Evolutionary conservation across 1,284 basidiomycete species (phyloP).

Genomic region (Microstroma glucosiphilum): DNA sequence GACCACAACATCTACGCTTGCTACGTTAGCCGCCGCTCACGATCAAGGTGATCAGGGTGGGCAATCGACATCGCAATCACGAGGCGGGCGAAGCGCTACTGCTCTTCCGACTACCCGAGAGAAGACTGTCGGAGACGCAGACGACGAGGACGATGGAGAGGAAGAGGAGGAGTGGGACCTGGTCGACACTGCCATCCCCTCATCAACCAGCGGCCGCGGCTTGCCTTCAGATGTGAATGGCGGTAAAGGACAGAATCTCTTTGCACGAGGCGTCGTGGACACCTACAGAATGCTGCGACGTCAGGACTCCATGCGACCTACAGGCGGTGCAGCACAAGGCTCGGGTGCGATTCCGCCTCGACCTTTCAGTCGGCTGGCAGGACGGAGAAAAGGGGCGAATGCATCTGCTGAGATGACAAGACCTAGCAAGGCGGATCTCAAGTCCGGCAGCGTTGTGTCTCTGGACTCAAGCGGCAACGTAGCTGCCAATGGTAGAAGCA

Average conservation of each 20-base stretch:
- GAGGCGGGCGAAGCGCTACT: not conserved
- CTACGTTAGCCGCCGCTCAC: slow-evolving; percentile 6
- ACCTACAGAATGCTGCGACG: slow-evolving; percentile 54
- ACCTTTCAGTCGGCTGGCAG: slow-evolving; percentile 27
- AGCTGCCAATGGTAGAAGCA: slow-evolving; percentile 6
- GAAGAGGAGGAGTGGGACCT: slow-evolving; percentile 48
- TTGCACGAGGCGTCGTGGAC: slow-evolving; percentile 48
- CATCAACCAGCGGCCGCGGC: slow-evolving; percentile 21
- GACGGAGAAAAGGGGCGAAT: not conserved
- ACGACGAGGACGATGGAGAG: slow-evolving; percentile 17
- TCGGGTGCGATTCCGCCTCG: slow-evolving; percentile 7
- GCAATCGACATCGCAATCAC: too few relatives aligned
- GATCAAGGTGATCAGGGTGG: not conserved
- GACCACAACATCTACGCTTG: slow-evolving; percentile 7
- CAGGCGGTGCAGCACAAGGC: slow-evolving; percentile 3
- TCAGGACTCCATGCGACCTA: slow-evolving; percentile 38
- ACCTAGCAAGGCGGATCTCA: slow-evolving; percentile 19
- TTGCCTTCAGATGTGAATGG: slow-evolving; percentile 46
- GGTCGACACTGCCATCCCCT: slow-evolving; percentile 21
- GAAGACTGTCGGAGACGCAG: slow-evolving; percentile 17
- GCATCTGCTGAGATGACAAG: not conserved
- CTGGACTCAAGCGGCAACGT: slow-evolving; percentile 12
- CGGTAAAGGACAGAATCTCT: slow-evolving; percentile 46
- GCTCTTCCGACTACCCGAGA: not conserved
- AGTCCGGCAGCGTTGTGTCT: slow-evolving; percentile 17